These are phyloP conservation scores for Tricholoma sp. DNA, from an alignment of 768 basidiomycete genomes.

Conservation along the genomic window DNA sequence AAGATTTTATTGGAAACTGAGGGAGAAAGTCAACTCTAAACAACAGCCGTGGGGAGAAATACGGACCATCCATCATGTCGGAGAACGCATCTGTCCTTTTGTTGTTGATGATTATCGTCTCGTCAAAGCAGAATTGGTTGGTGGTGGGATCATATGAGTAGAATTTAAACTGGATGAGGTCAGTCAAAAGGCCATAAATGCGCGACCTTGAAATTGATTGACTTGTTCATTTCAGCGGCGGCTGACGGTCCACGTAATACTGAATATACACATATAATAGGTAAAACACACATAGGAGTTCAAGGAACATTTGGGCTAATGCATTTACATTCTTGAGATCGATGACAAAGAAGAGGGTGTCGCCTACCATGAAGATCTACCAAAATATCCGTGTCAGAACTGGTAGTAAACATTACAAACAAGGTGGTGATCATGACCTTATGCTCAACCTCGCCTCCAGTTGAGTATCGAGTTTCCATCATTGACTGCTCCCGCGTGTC, in stretches of 20 bases:
- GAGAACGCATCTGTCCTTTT: conserved; percentile 8
- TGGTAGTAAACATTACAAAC: too few relatives aligned
- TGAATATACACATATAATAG: conserved; percentile 1
- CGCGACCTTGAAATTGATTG: conserved; percentile 9
- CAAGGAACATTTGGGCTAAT: conserved; percentile 14
- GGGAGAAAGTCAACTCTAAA: conserved; percentile 8
- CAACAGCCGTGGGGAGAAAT: conserved; percentile 5
- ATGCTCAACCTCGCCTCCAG: conserved; percentile 12
- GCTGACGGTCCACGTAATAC: background rate
- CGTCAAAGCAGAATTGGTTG: conserved; percentile 14
- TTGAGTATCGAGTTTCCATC: conserved; percentile 9
- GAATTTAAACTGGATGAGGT: conserved; percentile 15
- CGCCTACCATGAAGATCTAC: conserved; percentile 11
- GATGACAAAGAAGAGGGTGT: conserved; percentile 9
- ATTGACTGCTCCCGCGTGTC: conserved; percentile 11
- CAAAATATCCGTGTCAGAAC: conserved; percentile 1
- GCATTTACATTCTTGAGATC: conserved; percentile 5
- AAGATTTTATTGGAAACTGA: conserved; percentile 18
- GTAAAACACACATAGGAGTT: conserved; percentile 10
- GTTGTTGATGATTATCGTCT: conserved; percentile 12
- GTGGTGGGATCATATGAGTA: conserved; percentile 19
- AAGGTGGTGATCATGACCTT: conserved; percentile 9
- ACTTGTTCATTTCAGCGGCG: background rate
- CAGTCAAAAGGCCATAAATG: conserved; percentile 18
- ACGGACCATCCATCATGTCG: conserved; percentile 17